Percentiles rank a stretch among this genome's conserved stretches.
Evolutionary conservation across 352 stramenopile genomes (phyloP).

Genomic region (Phytophthora quininea): DNA sequence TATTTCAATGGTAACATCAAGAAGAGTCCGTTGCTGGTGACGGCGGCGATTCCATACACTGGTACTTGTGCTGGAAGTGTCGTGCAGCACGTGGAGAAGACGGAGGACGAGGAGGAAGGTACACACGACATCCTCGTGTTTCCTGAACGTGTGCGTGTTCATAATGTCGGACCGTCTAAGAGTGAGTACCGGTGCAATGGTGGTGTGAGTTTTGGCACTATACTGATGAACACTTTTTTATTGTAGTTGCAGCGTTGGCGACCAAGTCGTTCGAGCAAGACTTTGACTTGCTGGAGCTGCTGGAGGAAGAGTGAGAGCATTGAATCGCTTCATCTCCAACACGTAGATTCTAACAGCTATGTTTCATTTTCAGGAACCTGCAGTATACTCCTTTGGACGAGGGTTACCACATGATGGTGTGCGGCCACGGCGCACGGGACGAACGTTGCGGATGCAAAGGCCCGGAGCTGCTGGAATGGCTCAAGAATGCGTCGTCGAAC

Average conservation of each 20-base stretch:
- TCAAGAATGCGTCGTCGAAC: conserved; percentile 41
- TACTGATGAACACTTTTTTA: conserved; percentile 13
- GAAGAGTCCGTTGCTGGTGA: conserved; percentile 50
- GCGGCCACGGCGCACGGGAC: conserved; percentile 64
- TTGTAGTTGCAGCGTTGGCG: conserved; percentile 44
- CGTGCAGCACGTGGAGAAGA: background rate
- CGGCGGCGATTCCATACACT: conserved; percentile 60
- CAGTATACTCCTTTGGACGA: conserved; percentile 41
- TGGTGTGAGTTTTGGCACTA: background rate
- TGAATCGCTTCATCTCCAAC: no score
- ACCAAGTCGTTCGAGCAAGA: conserved; percentile 39
- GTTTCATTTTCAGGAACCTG: conserved; percentile 40
- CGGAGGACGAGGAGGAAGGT: conserved; percentile 11
- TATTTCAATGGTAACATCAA: conserved; percentile 38
- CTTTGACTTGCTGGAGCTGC: conserved; percentile 34
- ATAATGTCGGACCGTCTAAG: conserved; percentile 48
- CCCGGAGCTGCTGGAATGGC: conserved; percentile 69
- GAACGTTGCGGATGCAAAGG: conserved; percentile 77
- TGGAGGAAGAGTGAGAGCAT: conserved; percentile 41
- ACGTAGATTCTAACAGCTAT: background rate
- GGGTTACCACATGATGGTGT: conserved; percentile 72
- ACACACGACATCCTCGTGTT: conserved; percentile 75
- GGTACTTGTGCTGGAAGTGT: conserved; percentile 8
- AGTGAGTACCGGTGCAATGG: conserved; percentile 27
- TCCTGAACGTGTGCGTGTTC: conserved; percentile 64